Base-by-base conservation (phyloP, 176 grass and related monocot genomes). In the Luzula sylvatica region DNA sequence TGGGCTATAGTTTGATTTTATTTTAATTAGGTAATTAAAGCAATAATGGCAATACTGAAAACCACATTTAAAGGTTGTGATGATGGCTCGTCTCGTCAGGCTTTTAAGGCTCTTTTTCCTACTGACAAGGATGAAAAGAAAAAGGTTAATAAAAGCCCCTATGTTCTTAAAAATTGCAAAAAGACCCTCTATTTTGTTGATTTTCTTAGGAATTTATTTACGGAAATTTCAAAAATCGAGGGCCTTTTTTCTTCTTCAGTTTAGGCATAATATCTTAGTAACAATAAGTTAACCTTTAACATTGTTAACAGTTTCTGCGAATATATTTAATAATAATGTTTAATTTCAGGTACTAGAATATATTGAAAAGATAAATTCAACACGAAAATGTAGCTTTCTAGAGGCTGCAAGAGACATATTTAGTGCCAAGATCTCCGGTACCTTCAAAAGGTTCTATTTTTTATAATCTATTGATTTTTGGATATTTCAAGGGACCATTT, bases 341-440 rank as follows among this genome's bases (percentile, higher is more conserved):
- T 35, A 52, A 42, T 62, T 58, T 72, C 70, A 95, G 89, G 62
- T 95, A 67, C 66, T 88, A 68, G 66, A 82, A 56, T 76, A 95
- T 52, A 46, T 95, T 57, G 83, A 95, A 78, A 88, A 87, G 70
- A 95, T 95, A 73, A 78, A 69, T 4, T 68, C 58, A 65, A 73
- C 80, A 72, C 78, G 89, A 76, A 82, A 75, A 44, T 85, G 83
- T 73, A 83, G 89, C 42, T 95, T 95, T 52, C 9, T 81, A 57
- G 60, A 65, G 41, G 77, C 83, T 51, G 83, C 83, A 41, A 79
- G 24, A 46, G 89, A 88, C 44, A 88, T 95, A 45, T 95, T 95
- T 69, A 80, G 56, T 39, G 83, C 89, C 56, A 95, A 95, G 66
- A 69, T 95, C 52, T 95, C 77, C n/a, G 89, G 89, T 72, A 95